Evolutionary conservation across 192 early-diverging fungal species (phyloP).

Genomic region (Blastocladiella britannica): DNA sequence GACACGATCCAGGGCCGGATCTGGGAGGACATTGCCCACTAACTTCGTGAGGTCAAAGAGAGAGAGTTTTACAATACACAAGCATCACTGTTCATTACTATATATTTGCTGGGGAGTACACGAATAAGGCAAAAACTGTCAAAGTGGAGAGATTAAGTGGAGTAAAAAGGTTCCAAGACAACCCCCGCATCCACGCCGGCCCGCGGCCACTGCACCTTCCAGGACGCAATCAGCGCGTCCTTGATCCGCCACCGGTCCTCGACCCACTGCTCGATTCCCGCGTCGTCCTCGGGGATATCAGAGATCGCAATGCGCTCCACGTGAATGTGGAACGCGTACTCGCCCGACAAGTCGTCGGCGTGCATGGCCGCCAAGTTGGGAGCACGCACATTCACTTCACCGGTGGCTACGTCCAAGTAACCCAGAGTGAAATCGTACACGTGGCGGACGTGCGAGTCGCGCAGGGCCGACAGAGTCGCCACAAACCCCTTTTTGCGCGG

Average conservation of each 20-base stretch:
- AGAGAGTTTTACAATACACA: too few relatives aligned
- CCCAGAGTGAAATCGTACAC: conserved; percentile 6
- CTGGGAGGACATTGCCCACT: conserved; percentile 52
- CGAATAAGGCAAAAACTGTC: too few relatives aligned
- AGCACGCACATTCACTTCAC: neutral
- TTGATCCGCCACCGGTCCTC: conserved; percentile 5
- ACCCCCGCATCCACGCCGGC: too few relatives aligned
- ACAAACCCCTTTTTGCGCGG: conserved; percentile 8
- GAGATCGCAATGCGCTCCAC: conserved; percentile 5
- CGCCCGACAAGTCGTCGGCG: neutral
- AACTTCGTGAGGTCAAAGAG: too few relatives aligned
- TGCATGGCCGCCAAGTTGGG: conserved; percentile 4
- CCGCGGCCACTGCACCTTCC: conserved; percentile 4
- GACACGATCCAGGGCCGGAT: conserved; percentile 54
- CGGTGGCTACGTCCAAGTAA: conserved; percentile 1
- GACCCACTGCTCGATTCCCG: conserved; percentile 4
- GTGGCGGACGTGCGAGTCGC: conserved; percentile 1
- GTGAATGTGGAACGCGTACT: conserved; percentile 7
- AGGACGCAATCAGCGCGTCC: conserved; percentile 4
- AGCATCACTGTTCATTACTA: too few relatives aligned
- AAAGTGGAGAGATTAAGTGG: too few relatives aligned
- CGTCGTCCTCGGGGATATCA: conserved; percentile 2
- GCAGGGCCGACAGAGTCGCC: conserved; percentile 3
- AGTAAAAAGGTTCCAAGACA: too few relatives aligned
- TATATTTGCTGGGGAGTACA: too few relatives aligned